Evolutionary conservation across 768 basidiomycete species (phyloP).

Genomic region (Flagelloscypha sp.): DNA sequence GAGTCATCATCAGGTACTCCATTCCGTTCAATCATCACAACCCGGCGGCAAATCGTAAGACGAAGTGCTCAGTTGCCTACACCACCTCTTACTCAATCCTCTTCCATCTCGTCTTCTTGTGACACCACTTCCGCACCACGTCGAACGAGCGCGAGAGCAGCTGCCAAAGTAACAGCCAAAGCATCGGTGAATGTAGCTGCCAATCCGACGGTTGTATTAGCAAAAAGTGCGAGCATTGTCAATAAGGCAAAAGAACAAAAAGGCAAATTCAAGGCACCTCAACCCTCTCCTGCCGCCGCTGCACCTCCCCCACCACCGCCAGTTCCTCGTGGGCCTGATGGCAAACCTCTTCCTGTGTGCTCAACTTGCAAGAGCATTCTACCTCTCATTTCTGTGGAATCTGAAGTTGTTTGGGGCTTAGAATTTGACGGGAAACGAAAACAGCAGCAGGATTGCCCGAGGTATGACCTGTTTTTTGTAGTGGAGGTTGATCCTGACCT

Average conservation of each 20-base stretch:
- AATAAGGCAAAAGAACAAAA: slow-evolving; percentile 46
- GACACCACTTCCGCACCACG: slow-evolving; percentile 10
- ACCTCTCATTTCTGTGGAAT: slow-evolving; percentile 70
- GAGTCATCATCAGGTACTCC: slow-evolving; percentile 31
- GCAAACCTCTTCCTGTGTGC: slow-evolving; percentile 62
- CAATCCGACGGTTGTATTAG: no score
- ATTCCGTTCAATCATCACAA: slow-evolving; percentile 51
- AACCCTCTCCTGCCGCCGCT: slow-evolving; percentile 30
- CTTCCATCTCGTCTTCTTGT: slow-evolving; percentile 18
- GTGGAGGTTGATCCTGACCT: slow-evolving; percentile 6
- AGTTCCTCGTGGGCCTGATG: slow-evolving; percentile 51
- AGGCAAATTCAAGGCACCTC: slow-evolving; percentile 41
- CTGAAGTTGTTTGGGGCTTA: slow-evolving; percentile 68
- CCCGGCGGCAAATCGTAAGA: slow-evolving; percentile 42
- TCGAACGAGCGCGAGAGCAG: slow-evolving; percentile 17
- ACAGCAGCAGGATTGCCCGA: slow-evolving; percentile 62
- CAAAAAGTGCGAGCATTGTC: no score
- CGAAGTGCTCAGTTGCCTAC: slow-evolving; percentile 12
- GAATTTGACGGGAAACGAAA: slow-evolving; percentile 50
- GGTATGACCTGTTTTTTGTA: slow-evolving; percentile 35
- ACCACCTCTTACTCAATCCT: slow-evolving; percentile 33
- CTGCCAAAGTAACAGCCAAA: slow-evolving; percentile 20
- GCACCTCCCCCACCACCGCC: slow-evolving; percentile 27
- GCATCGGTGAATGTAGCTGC: no score
- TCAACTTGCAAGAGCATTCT: slow-evolving; percentile 62